These are phyloP conservation scores for Penstemon barbatus DNA, from an alignment of 257 asterid species.

Conservation along the genomic window DNA sequence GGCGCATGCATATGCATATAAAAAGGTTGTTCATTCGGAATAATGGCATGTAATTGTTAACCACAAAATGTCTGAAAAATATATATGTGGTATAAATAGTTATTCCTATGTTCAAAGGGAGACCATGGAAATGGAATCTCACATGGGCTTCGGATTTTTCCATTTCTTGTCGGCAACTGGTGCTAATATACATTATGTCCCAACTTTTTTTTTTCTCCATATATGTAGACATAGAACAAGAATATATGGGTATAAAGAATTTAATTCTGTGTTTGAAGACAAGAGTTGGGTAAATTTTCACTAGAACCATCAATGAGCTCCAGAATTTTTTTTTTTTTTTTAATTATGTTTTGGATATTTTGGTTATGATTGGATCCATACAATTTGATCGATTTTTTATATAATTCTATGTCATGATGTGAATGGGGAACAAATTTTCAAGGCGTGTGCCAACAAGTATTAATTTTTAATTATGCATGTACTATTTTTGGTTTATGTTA, in stretches of 20 bases:
- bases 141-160: slow-evolving; percentile 25
- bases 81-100: slow-evolving; percentile 14
- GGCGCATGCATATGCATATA: slow-evolving; percentile 33
- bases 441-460: no score
- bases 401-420: background rate
- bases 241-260: slow-evolving; percentile 11
- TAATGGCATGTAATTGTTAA: slow-evolving; percentile 29
- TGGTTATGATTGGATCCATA: no score
- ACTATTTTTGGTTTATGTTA: no score
- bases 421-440: background rate
- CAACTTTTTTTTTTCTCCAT: slow-evolving; percentile 22
- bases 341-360: no score
- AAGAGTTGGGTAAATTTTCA: background rate
- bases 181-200: slow-evolving; percentile 15
- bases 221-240: slow-evolving; percentile 2
- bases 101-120: slow-evolving; percentile 20
- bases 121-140: slow-evolving; percentile 37
- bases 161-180: slow-evolving; percentile 17
- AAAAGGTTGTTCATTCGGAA: slow-evolving; percentile 25
- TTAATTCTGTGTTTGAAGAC: background rate
- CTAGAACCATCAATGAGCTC: background rate
- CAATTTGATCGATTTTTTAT: background rate
- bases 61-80: slow-evolving; percentile 6
- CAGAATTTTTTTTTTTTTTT: background rate
- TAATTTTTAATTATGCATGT: no score